phyloP scores from a whole-genome alignment of 345 rosid species.

The Dipteronia dyeriana region DNA sequence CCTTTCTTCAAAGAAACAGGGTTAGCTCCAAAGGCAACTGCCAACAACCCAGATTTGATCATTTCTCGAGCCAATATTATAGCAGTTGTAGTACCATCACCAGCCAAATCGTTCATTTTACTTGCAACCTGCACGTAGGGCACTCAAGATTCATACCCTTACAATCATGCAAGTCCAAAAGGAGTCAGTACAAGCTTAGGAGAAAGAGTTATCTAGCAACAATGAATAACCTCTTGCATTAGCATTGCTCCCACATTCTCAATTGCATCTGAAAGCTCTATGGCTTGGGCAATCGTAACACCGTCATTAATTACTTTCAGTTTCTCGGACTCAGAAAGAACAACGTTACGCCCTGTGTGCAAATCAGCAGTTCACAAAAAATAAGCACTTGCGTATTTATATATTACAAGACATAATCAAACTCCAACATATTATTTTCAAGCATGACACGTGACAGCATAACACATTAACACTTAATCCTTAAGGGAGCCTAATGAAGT shows the following conservation, averaged over 20 bases:
- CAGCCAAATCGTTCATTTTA: constrained; percentile 81
- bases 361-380: constrained; percentile 19
- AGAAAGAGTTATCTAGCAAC: constrained; percentile 41
- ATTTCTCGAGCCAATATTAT: constrained; percentile 78
- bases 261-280: constrained; percentile 69
- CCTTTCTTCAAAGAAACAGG: constrained; percentile 72
- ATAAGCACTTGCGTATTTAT: background rate
- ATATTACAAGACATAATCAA: constrained; percentile 4
- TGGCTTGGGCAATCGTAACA: constrained; percentile 71
- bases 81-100: constrained; percentile 92
- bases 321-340: constrained; percentile 57
- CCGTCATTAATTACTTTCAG: constrained; percentile 85
- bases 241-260: constrained; percentile 82
- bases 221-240: constrained; percentile 88
- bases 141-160: constrained; percentile 20
- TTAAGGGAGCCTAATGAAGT: background rate
- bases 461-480: background rate
- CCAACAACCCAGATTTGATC: constrained; percentile 70
- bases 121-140: constrained; percentile 63
- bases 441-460: background rate
- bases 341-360: constrained; percentile 75
- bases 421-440: background rate
- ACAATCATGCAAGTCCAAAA: constrained; percentile 1
- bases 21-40: constrained; percentile 80
- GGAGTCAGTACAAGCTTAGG: constrained; percentile 10